Evolutionary conservation across 768 basidiomycete species (phyloP).

Genomic region (Mycena galericulata): DNA sequence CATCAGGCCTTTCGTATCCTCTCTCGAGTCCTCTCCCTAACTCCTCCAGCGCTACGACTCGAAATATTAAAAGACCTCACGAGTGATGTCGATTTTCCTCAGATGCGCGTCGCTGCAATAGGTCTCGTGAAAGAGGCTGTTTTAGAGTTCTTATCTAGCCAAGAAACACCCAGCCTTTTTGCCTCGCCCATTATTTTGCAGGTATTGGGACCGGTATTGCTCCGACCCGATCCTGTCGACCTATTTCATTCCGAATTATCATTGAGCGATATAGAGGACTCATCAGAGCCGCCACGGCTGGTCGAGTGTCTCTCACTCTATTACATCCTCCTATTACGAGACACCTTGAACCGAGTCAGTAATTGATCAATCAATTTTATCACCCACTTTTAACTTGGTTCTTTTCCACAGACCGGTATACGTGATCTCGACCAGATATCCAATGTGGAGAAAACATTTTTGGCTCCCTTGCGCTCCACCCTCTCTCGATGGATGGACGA

Average conservation of each 20-base stretch:
- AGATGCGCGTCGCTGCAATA: slow-evolving; percentile 77
- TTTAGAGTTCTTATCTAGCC: slow-evolving; percentile 58
- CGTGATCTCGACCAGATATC: slow-evolving; percentile 57
- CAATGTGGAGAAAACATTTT: slow-evolving; percentile 57
- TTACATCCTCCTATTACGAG: slow-evolving; percentile 72
- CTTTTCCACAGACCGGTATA: slow-evolving; percentile 60
- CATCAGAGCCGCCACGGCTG: slow-evolving; percentile 70
- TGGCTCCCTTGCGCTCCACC: slow-evolving; percentile 57
- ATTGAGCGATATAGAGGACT: slow-evolving; percentile 61
- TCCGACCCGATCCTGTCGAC: slow-evolving; percentile 67
- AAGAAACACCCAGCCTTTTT: slow-evolving; percentile 55
- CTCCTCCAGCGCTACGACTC: slow-evolving; percentile 62
- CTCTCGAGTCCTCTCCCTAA: slow-evolving; percentile 61
- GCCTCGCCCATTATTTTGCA: slow-evolving; percentile 66
- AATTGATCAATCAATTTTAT: neutral
- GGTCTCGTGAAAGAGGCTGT: slow-evolving; percentile 77
- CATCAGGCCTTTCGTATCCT: slow-evolving; percentile 73
- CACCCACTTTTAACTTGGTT: neutral
- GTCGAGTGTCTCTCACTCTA: slow-evolving; percentile 76
- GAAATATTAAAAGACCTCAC: slow-evolving; percentile 68
- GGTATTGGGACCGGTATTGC: slow-evolving; percentile 69
- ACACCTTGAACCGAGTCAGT: slow-evolving; percentile 66
- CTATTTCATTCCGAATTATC: slow-evolving; percentile 54
- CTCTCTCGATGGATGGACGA: slow-evolving; percentile 50
- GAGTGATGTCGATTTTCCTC: slow-evolving; percentile 61